Evolutionary conservation across 306 rosid species (phyloP).

Genomic region (Acacia confusa): DNA sequence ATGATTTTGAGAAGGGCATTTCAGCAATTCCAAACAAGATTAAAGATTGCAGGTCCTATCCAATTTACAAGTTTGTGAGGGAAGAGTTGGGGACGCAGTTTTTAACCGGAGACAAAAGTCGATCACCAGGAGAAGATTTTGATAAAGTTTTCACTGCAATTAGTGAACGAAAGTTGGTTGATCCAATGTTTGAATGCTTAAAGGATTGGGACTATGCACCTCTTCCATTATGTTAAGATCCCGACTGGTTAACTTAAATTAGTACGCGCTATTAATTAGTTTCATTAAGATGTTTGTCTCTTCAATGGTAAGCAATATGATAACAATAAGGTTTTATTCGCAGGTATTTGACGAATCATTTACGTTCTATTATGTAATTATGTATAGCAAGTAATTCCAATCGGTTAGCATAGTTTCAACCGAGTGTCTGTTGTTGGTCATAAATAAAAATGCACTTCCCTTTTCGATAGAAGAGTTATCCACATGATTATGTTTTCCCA

Average conservation of each 20-base stretch:
- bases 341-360: neutral
- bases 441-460: neutral
- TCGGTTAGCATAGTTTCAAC: neutral
- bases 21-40: conserved; percentile 39
- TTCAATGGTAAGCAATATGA: neutral
- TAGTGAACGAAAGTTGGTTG: conserved; percentile 27
- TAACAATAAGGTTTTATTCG: neutral
- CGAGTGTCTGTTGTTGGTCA: neutral
- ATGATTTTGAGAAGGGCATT: conserved; percentile 35
- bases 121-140: conserved; percentile 43
- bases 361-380: neutral
- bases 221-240: conserved; percentile 12
- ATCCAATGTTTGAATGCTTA: conserved; percentile 35
- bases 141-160: conserved; percentile 37
- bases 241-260: neutral
- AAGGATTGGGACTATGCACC: conserved; percentile 28
- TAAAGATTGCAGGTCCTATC: conserved; percentile 34
- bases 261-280: neutral
- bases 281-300: neutral
- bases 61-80: conserved; percentile 35
- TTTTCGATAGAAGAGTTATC: neutral
- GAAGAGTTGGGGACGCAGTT: conserved; percentile 24
- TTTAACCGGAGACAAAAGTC: conserved; percentile 28
- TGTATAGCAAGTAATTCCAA: neutral
- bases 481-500: neutral